Percentiles rank a stretch among this genome's conserved stretches.
phyloP scores from a whole-genome alignment of 345 rosid genomes.

The Hibiscus mutabilis region DNA sequence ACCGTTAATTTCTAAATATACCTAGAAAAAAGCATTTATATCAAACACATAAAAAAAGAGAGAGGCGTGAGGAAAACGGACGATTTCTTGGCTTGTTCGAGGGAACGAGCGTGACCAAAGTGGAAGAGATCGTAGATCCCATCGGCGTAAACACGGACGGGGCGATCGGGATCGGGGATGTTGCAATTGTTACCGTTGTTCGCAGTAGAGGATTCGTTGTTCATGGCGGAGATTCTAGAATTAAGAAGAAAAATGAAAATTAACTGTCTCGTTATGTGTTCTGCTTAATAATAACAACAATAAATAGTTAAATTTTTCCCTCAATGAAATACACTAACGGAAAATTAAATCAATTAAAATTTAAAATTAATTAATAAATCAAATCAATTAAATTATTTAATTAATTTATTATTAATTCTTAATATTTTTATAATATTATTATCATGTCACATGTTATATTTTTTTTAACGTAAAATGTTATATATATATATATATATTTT shows the following conservation, averaged over 20 bases:
- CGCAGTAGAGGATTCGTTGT: not conserved
- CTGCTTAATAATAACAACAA: not conserved
- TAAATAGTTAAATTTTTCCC: not conserved
- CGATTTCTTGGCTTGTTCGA: slow-evolving; percentile 93
- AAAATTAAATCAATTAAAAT: too few species aligned
- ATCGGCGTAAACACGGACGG: slow-evolving; percentile 89
- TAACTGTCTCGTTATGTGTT: not conserved
- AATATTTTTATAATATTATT: too few species aligned
- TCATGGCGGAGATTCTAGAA: slow-evolving; percentile 3
- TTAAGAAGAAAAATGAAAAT: not conserved
- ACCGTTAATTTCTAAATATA: not conserved
- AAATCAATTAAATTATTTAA: too few species aligned
- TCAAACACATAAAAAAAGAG: not conserved
- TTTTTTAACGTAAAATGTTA: too few species aligned
- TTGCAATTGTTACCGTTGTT: not conserved
- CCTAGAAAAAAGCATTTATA: not conserved
- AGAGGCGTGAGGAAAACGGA: slow-evolving; percentile 21
- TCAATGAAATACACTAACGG: too few species aligned
- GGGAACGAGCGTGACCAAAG: slow-evolving; percentile 94
- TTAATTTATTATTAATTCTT: too few species aligned
- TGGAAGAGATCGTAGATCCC: slow-evolving; percentile 99
- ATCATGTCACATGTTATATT: too few species aligned
- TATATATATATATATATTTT: too few species aligned
- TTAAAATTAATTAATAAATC: too few species aligned
- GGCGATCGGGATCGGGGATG: slow-evolving; percentile 31